These are phyloP conservation scores for Dillenia turbinata DNA, from an alignment of 164 flowering plant genomes.

Conservation along the genomic window DNA sequence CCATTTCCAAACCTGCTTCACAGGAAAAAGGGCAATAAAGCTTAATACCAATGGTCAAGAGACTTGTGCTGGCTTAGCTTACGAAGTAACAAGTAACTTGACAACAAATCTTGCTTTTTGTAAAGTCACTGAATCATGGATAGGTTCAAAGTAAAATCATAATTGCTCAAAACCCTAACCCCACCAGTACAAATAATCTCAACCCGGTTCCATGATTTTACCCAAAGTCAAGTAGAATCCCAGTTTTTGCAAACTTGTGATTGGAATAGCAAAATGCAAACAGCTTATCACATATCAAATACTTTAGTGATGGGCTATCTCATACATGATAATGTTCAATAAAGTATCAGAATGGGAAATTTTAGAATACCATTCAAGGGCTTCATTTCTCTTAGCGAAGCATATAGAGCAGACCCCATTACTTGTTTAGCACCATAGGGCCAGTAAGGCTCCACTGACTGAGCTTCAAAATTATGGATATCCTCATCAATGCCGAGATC, in stretches of 20 bases:
- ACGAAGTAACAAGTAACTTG: too few species aligned
- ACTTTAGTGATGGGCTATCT: too few species aligned
- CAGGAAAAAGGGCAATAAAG: background rate
- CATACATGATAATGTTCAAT: background rate
- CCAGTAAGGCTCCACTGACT: constrained; percentile 43
- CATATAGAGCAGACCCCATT: background rate
- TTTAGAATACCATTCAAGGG: constrained; percentile 5
- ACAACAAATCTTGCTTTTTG: too few species aligned
- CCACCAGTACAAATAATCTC: too few species aligned
- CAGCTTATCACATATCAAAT: too few species aligned
- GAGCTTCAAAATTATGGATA: constrained; percentile 36
- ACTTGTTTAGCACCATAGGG: constrained; percentile 23
- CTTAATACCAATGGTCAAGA: too few species aligned
- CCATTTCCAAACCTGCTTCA: constrained; percentile 21
- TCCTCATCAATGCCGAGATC: constrained; percentile 56
- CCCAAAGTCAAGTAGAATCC: too few species aligned
- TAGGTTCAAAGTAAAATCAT: too few species aligned
- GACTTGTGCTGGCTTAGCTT: too few species aligned
- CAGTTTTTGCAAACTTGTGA: background rate
- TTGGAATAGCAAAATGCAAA: background rate
- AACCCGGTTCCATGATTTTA: too few species aligned
- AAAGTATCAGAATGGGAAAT: background rate
- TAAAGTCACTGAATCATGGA: too few species aligned
- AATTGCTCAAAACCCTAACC: too few species aligned
- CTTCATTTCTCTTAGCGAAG: background rate